Percentiles rank a stretch among this genome's conserved stretches.
Evolutionary conservation across 2,329 filamentous ascomycete genomes (phyloP).

Genomic region (Gaeumannomyces tritici): DNA sequence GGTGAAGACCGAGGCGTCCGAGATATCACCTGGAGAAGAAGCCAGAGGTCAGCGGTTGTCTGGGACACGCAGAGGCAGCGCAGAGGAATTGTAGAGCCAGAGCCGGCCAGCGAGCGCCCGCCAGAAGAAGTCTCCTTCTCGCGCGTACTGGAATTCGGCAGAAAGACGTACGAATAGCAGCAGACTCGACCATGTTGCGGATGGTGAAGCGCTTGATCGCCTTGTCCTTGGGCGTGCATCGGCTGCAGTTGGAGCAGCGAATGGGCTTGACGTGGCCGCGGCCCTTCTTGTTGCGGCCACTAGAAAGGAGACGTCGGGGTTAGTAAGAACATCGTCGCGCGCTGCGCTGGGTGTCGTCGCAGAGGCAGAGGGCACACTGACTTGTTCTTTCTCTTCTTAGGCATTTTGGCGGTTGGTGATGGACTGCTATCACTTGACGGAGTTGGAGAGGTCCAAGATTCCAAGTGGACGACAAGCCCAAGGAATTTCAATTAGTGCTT

Average conservation of each 20-base stretch:
- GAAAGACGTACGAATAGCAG: slow-evolving; percentile 84
- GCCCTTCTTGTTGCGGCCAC: slow-evolving; percentile 99
- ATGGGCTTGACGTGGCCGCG: slow-evolving; percentile 99
- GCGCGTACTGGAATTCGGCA: not conserved
- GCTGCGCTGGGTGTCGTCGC: not conserved
- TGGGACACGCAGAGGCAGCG: too few relatives aligned
- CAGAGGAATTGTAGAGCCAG: not conserved
- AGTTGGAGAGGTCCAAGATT: not conserved
- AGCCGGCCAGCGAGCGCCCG: not conserved
- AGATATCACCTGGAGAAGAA: slow-evolving; percentile 81
- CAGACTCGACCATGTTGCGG: slow-evolving; percentile 99
- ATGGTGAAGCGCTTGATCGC: slow-evolving; percentile 99
- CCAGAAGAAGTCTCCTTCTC: not conserved
- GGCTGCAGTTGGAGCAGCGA: slow-evolving; percentile 63
- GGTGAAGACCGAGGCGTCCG: slow-evolving; percentile 96
- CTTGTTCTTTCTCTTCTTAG: slow-evolving; percentile 36
- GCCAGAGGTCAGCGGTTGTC: not conserved
- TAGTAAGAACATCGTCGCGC: not conserved
- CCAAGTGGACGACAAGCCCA: not conserved
- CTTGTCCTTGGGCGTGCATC: slow-evolving; percentile 98
- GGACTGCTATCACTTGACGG: slow-evolving; percentile 4
- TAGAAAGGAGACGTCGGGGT: slow-evolving; percentile 25
- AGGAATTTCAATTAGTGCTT: not conserved
- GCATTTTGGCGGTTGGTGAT: slow-evolving; percentile 14
- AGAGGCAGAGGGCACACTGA: slow-evolving; percentile 23